A percentile compares a stretch with the other conserved stretches of the same genome.
These are phyloP conservation scores for Linum lewisii DNA, from an alignment of 345 rosid genomes.

Conservation along the genomic window DNA sequence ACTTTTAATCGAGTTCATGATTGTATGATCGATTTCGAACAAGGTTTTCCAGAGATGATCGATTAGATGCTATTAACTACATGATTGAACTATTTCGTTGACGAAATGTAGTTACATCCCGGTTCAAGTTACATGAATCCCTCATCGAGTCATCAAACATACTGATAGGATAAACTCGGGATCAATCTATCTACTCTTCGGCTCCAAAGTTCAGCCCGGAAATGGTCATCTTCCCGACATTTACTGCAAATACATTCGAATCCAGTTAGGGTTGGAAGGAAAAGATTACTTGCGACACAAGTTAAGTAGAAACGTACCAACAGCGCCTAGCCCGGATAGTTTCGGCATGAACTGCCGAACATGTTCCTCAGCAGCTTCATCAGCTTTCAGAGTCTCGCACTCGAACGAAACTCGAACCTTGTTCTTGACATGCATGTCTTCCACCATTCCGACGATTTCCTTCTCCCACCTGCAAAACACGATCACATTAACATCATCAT, in stretches of 20 bases:
- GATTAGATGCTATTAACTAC: too few species aligned
- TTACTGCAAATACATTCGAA: conserved; percentile 40
- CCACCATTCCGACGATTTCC: conserved; percentile 63
- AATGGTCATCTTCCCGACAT: conserved; percentile 69
- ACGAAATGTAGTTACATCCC: too few species aligned
- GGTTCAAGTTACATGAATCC: too few species aligned
- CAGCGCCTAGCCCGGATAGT: conserved; percentile 69
- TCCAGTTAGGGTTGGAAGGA: conserved; percentile 3
- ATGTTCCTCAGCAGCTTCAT: conserved; percentile 82
- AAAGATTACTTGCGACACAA: not conserved
- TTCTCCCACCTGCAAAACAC: conserved; percentile 56
- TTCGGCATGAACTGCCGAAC: conserved; percentile 79
- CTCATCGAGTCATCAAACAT: too few species aligned
- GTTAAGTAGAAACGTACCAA: conserved; percentile 38
- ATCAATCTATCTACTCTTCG: conserved; percentile 21
- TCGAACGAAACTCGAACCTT: conserved; percentile 57
- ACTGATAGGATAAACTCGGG: not conserved
- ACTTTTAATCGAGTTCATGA: too few species aligned
- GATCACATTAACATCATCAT: not conserved
- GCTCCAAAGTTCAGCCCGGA: conserved; percentile 51
- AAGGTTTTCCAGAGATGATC: too few species aligned
- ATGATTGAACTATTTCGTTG: too few species aligned
- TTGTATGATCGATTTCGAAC: too few species aligned
- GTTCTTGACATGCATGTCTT: conserved; percentile 49
- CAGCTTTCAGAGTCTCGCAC: conserved; percentile 92